Evolutionary conservation across 2,329 filamentous ascomycete species (phyloP), one percentile per base, ranked within the genome.

Genomic region (Elsinoe australis): DNA sequence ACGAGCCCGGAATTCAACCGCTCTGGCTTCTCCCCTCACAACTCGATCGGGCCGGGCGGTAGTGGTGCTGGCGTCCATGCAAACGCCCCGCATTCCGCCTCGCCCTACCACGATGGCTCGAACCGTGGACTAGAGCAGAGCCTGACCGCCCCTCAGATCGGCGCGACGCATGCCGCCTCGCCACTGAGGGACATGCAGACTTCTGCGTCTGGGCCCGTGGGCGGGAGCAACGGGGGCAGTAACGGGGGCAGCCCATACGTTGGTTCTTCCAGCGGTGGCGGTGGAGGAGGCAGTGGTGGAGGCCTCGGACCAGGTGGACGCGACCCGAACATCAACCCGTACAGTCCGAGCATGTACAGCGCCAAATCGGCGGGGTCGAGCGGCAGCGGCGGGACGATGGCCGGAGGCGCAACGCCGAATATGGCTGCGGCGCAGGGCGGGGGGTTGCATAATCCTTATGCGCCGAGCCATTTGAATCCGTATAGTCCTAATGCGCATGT

Each of bases 21-120:
- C 12, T 36, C 45, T 5, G 45, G 45, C 19, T 48, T 48, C 34
- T 36, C 32, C 6, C 45, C 45, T 17, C 45, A 48, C 24, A 48
- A 36, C 22, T 48, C 45, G 19, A 18, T 48, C n/a, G 45, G 32
- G 2, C 33, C 33, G 6, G 33, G 31, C 24, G 34, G 19, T 9
- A n/a, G 8, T 14, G 19, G n/a, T 41, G 36, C n/a, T n/a, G n/a
- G n/a, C n/a, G n/a, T n/a, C 44, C 9, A 14, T 24, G 24, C 31
- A 29, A 22, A n/a, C n/a, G n/a, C n/a, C n/a, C n/a, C n/a, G n/a
- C n/a, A n/a, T n/a, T n/a, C n/a, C n/a, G n/a, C n/a, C n/a, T n/a
- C n/a, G n/a, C n/a, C n/a, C n/a, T n/a, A n/a, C n/a, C n/a, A n/a
- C n/a, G n/a, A n/a, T n/a, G n/a, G n/a, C n/a, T 47, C 44, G 1